Conservation (phyloP, 192 early-diverging fungal species). For the Piromyces finnis region DNA sequence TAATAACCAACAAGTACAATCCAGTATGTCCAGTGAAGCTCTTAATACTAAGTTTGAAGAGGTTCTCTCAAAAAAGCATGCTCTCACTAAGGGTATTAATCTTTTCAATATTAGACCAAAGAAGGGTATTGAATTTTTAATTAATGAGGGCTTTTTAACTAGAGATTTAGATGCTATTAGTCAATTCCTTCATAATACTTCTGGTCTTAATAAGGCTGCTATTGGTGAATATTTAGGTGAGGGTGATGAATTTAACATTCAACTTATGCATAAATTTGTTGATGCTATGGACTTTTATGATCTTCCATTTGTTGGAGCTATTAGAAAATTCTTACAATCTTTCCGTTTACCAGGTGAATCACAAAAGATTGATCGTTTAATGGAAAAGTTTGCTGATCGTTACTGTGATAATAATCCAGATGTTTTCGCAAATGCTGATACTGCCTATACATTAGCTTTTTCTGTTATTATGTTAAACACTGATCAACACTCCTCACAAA, state of each 20-base stretch:
- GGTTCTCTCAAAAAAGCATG: slow-evolving; percentile 22
- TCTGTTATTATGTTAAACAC: slow-evolving; percentile 50
- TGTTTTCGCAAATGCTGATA: slow-evolving; percentile 38
- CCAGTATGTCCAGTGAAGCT: background rate
- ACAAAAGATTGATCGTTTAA: slow-evolving; percentile 45
- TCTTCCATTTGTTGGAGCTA: slow-evolving; percentile 29
- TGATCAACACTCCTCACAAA: slow-evolving; percentile 31
- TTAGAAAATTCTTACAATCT: slow-evolving; percentile 31
- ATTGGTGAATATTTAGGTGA: slow-evolving; percentile 43
- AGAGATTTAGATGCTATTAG: slow-evolving; percentile 18
- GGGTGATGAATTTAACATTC: slow-evolving; percentile 21
- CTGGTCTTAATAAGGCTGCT: slow-evolving; percentile 23
- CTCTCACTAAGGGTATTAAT: slow-evolving; percentile 15
- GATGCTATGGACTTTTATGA: slow-evolving; percentile 31
- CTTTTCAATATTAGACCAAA: slow-evolving; percentile 31
- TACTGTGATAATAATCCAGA: slow-evolving; percentile 41
- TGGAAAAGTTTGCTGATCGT: slow-evolving; percentile 51
- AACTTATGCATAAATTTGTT: slow-evolving; percentile 40
- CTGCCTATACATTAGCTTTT: slow-evolving; percentile 39
- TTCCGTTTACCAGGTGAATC: slow-evolving; percentile 45
- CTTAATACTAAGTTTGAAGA: slow-evolving; percentile 12
- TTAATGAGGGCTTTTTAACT: slow-evolving; percentile 22
- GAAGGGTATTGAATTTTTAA: slow-evolving; percentile 25
- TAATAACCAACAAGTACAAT: background rate
- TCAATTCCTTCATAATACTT: slow-evolving; percentile 18